Conservation (phyloP, 805 yeast genomes). For the Millerozyma miso region DNA sequence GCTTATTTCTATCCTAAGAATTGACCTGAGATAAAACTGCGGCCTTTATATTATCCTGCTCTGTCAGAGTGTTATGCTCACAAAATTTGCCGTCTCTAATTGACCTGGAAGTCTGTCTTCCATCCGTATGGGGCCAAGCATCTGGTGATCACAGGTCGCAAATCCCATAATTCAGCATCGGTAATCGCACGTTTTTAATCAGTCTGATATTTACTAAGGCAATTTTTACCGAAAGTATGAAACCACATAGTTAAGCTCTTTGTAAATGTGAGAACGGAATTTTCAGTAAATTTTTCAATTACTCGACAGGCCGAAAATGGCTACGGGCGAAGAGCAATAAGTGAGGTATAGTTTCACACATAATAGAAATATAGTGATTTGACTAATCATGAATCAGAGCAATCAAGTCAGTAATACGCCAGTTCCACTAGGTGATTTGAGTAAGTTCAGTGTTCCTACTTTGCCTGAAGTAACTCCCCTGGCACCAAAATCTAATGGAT, state of each 20-base stretch:
- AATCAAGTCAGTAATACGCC: constrained; percentile 22
- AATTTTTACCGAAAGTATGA: constrained; percentile 1
- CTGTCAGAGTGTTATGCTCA: too few species aligned
- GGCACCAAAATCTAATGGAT: constrained; percentile 50
- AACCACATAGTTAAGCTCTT: background rate
- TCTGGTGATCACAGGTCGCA: background rate
- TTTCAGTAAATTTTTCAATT: constrained; percentile 5
- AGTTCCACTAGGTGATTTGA: constrained; percentile 54
- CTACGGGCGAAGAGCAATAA: background rate
- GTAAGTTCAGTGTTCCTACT: constrained; percentile 54
- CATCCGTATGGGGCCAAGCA: too few species aligned
- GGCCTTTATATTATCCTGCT: too few species aligned
- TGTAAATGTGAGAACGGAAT: constrained; percentile 4
- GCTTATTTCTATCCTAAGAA: background rate
- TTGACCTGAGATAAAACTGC: too few species aligned
- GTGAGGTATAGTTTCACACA: background rate
- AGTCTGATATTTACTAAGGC: background rate
- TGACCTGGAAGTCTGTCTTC: background rate
- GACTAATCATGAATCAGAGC: constrained; percentile 1
- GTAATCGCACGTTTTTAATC: background rate
- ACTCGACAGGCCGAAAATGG: background rate
- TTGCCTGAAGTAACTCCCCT: constrained; percentile 54
- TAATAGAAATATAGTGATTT: background rate
- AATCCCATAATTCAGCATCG: background rate
- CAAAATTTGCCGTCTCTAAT: background rate